A percentile compares a stretch with the other conserved stretches of the same genome.
Evolutionary conservation across 2,329 filamentous ascomycete species (phyloP).

Genomic region (Exophiala phaeomuriformis): DNA sequence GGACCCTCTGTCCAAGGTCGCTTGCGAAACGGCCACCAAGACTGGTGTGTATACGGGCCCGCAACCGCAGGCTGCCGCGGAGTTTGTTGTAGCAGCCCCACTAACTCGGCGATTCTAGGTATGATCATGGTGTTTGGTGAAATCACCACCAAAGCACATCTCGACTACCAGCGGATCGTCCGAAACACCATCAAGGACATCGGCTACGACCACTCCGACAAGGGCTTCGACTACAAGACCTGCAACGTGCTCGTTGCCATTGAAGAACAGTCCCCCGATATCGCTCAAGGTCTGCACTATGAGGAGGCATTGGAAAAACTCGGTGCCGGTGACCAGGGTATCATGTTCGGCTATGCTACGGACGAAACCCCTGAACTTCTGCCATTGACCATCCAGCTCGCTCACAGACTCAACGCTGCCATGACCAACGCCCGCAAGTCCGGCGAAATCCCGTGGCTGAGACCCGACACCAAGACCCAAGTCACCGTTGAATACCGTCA

Average conservation of each 20-base stretch:
- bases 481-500: conserved; percentile 98
- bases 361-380: conserved; percentile 98
- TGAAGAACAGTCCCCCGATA: conserved; percentile 98
- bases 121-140: conserved; percentile 99
- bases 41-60: conserved; percentile 56
- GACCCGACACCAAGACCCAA: conserved; percentile 99
- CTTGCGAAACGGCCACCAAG: conserved; percentile 99
- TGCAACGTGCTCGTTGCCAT: conserved; percentile 98
- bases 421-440: conserved; percentile 86
- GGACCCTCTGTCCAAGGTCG: conserved; percentile 96
- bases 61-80: background rate
- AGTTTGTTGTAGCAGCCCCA: background rate
- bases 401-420: conserved; percentile 94
- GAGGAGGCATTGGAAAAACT: conserved; percentile 96
- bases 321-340: conserved; percentile 98
- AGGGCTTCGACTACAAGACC: conserved; percentile 99
- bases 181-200: conserved; percentile 95
- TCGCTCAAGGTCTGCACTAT: conserved; percentile 97
- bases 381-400: conserved; percentile 84
- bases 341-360: conserved; percentile 99
- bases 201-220: conserved; percentile 91
- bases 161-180: conserved; percentile 98
- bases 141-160: conserved; percentile 89
- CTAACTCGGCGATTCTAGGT: conserved; percentile 31
- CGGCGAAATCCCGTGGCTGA: conserved; percentile 83